These are phyloP conservation scores for Paracorniculantispora psalliotae DNA, from an alignment of 2,329 filamentous ascomycete genomes.

Conservation along the genomic window DNA sequence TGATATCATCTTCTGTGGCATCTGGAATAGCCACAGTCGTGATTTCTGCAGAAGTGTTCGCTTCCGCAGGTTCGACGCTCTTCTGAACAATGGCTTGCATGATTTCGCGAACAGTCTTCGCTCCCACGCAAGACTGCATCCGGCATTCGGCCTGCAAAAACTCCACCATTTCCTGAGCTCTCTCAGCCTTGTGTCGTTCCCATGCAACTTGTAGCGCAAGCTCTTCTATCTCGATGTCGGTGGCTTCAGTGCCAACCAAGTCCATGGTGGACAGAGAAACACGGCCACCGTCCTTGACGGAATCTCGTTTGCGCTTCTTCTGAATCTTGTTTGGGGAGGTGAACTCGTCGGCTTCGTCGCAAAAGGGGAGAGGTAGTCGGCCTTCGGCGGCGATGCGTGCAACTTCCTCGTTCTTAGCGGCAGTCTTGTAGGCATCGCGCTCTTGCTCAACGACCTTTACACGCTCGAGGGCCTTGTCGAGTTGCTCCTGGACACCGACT, in stretches of 20 bases:
- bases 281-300: constrained; percentile 34
- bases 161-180: constrained; percentile 67
- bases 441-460: constrained; percentile 66
- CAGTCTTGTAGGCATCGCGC: constrained; percentile 67
- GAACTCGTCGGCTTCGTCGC: constrained; percentile 52
- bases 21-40: not conserved
- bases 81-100: not conserved
- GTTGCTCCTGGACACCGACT: constrained; percentile 60
- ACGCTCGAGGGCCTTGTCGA: constrained; percentile 58
- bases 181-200: constrained; percentile 60
- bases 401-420: constrained; percentile 68
- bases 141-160: constrained; percentile 72
- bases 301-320: constrained; percentile 23
- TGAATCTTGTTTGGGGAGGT: constrained; percentile 52
- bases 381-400: constrained; percentile 68
- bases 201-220: constrained; percentile 48
- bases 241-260: constrained; percentile 50
- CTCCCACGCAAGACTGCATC: constrained; percentile 61
- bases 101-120: constrained; percentile 27
- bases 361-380: constrained; percentile 57
- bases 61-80: not conserved
- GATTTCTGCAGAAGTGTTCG: constrained; percentile 3
- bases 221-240: constrained; percentile 56
- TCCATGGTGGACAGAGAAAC: constrained; percentile 45
- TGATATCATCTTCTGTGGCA: not conserved